These are phyloP conservation scores for Fusarium xylarioides DNA, from an alignment of 2,329 filamentous ascomycete genomes.

Conservation along the genomic window DNA sequence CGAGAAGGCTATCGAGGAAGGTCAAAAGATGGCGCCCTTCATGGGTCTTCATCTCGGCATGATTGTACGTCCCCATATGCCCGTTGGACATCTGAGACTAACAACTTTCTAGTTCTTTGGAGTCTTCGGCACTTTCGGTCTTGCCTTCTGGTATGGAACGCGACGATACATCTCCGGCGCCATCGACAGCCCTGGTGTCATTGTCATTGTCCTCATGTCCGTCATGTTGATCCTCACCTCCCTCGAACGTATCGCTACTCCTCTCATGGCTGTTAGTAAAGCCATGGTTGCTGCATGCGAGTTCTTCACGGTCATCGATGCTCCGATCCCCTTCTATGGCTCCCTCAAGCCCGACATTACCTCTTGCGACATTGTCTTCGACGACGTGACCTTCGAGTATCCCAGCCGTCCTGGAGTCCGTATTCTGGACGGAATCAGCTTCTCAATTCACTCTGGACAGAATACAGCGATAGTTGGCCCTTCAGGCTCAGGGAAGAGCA, in stretches of 20 bases:
- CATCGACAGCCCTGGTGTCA: constrained; percentile 48
- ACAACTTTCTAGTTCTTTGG: constrained; percentile 42
- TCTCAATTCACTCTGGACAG: constrained; percentile 65
- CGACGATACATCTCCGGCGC: constrained; percentile 47
- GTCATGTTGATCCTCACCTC: constrained; percentile 51
- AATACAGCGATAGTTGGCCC: constrained; percentile 75
- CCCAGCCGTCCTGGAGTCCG: constrained; percentile 31
- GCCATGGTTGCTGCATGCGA: constrained; percentile 44
- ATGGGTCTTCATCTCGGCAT: constrained; percentile 27
- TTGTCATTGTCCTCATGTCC: constrained; percentile 51
- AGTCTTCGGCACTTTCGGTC: constrained; percentile 48
- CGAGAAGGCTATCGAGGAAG: constrained; percentile 47
- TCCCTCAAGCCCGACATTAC: constrained; percentile 37
- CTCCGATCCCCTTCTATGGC: constrained; percentile 29
- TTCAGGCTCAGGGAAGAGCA: constrained; percentile 75
- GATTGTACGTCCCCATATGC: constrained; percentile 3
- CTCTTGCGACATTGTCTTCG: constrained; percentile 58
- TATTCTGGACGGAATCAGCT: constrained; percentile 56
- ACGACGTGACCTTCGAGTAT: constrained; percentile 34
- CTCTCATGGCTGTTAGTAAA: constrained; percentile 48
- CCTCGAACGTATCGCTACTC: constrained; percentile 50
- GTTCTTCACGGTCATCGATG: constrained; percentile 45
- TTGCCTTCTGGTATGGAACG: constrained; percentile 57
- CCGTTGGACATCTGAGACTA: neutral
- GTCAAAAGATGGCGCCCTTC: constrained; percentile 45